Evolutionary conservation across 2,329 filamentous ascomycete species (phyloP), one percentile per base, ranked within the genome.

Genomic region (Clonostachys rosea): DNA sequence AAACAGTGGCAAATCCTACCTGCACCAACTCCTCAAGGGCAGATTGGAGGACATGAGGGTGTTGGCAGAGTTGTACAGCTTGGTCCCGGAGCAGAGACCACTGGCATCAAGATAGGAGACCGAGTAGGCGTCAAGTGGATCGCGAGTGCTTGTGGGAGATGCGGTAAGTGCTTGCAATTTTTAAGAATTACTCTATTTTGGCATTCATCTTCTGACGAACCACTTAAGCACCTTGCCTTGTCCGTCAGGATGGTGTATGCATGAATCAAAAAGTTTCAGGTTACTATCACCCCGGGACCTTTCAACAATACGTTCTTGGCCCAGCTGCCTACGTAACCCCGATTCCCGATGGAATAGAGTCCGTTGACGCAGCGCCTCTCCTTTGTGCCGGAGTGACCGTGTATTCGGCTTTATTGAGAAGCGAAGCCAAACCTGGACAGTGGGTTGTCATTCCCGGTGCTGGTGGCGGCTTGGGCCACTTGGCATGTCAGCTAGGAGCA

Each of bases 81-180:
- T 50, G 84, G 85, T 1, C 70, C 82, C 1, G 80, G 78, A 8
- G 71, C 77, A 17, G 79, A 84, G 44, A 61, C 56, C 36, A 69
- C 76, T 2, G 73, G 71, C 6, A 67, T 87, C 35, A 84, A 84
- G 55, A 57, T 86, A n/a, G 83, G 83, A 6, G 79, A 87, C 54
- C 73, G 83, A 8, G 85, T 88, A 9, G 85, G 85, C 13, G 78
- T 89, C 59, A 89, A 89, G 63, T 87, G 83, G 81, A 67, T 86
- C 49, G 67, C 76, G 14, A 73, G 65, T 34, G 76, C 76, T 24
- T 86, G 82, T 59, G 74, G 74, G 44, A 68, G 69, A 54, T 77
- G 76, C 62, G 24, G 24, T 30, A 30, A 30, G 24, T 30, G 24
- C 24, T 30, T 30, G 9, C 24, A 8, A 6, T 3, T 30, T 10